Evolutionary conservation across 2,329 filamentous ascomycete species (phyloP).

Genomic region (Stachybotrys elegans): DNA sequence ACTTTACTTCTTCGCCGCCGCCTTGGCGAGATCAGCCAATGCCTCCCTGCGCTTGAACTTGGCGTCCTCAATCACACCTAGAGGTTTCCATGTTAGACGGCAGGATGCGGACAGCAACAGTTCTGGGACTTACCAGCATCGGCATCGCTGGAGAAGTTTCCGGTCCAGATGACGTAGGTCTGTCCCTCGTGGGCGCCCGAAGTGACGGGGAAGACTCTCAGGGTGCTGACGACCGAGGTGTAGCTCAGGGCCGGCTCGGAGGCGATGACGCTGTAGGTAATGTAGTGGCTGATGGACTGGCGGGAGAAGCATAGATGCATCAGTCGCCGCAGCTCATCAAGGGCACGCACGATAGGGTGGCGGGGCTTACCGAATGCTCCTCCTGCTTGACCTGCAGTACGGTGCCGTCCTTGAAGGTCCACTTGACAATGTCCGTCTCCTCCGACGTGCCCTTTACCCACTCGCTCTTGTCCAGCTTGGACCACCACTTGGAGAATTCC

Average conservation of each 20-base stretch:
- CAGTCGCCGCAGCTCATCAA: too few relatives aligned
- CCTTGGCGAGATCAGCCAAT: conserved; percentile 58
- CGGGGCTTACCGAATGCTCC: conserved; percentile 60
- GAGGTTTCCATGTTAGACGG: not conserved
- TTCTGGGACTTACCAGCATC: conserved; percentile 53
- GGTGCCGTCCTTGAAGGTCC: conserved; percentile 67
- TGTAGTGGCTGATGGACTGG: conserved; percentile 67
- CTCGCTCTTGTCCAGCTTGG: conserved; percentile 55
- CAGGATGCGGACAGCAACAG: too few relatives aligned
- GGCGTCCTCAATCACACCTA: conserved; percentile 68
- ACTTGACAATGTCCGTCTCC: conserved; percentile 65
- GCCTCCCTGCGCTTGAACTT: conserved; percentile 73
- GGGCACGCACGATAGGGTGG: too few relatives aligned
- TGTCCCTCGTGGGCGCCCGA: conserved; percentile 58
- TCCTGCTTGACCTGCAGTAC: conserved; percentile 70
- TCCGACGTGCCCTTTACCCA: conserved; percentile 55
- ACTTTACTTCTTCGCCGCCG: conserved; percentile 28
- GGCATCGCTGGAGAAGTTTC: conserved; percentile 65
- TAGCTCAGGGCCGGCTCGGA: conserved; percentile 61
- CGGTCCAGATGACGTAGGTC: conserved; percentile 66
- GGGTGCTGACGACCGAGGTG: conserved; percentile 61
- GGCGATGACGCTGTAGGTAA: conserved; percentile 68
- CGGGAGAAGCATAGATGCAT: not conserved
- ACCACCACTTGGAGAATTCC: conserved; percentile 64
- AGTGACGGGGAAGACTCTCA: conserved; percentile 62